Evolutionary conservation across 2,329 filamentous ascomycete species (phyloP), one percentile per base, ranked within the genome.

Genomic region (Aspergillus persii): DNA sequence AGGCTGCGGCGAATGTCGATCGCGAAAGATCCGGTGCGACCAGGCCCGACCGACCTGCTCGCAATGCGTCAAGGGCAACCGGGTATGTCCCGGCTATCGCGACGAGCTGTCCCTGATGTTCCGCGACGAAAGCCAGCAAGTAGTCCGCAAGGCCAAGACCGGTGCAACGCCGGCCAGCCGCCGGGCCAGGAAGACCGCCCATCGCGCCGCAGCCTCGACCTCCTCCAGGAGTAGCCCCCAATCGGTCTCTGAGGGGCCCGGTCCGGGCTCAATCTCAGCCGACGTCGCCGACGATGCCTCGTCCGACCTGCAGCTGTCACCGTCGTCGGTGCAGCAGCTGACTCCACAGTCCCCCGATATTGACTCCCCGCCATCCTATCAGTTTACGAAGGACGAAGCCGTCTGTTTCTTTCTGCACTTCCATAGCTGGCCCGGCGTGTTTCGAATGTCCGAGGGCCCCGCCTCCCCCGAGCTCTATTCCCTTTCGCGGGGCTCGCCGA

Each of bases 51-150:
- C 86, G 4, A 80, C 84, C 66, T 89, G 86, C 67, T 84, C 84
- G 27, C 86, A 88, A 77, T 88, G 86, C 68, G 76, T 82, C 49
- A 83, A 85, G 46, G 81, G 85, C 50, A 80, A 81, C 67, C 84
- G 85, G 71, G 80, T 77, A 66, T 89, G 86, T 65, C 84, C 85
- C 23, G 86, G 86, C 6, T 88, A 89, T 66, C 80, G 86, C 64
- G 85, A 88, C 63, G 84, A 86, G 70, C 74, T 88, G 36, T 85
- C 85, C 33, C 76, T 88, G 58, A 84, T 88, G 81, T 89, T 89
- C 69, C 84, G 86, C 41, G 85, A 89, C 74, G 85, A 89, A 73
- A 88, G 83, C 66, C 83, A 78, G 65, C 84, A 86, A 66, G 85
- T 88, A 50, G 83, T 85, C 29, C 80, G 80, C 62, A 87, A 85